Evolutionary conservation across 2,329 filamentous ascomycete genomes (phyloP), one percentile per base, ranked within the genome.

Genomic region (Incumbomyces delicatus): DNA sequence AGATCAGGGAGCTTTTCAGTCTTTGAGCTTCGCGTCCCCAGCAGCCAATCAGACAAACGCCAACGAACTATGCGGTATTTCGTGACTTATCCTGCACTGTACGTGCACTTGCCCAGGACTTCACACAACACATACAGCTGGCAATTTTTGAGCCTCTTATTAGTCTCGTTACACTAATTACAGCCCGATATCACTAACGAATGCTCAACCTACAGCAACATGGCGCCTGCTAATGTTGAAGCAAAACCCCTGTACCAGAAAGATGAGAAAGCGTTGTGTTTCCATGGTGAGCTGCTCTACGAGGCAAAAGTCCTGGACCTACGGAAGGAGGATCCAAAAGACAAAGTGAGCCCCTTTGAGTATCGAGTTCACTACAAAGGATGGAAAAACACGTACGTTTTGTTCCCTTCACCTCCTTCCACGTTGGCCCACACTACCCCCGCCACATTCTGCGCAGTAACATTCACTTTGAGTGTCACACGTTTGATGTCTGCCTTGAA

Each of bases 311-410:
- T 98, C 44, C 78, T 94, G 54, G 89, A 95, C 54, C 75, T 86
- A 29, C 80, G 76, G 57, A 69, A 72, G 64, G 73, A 75, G 60
- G 78, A 82, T 50, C 63, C 69, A 6, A 72, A 72, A 37, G 82
- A 83, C 60, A 82, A 85, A 66, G 81, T 80, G 63, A 83, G 82
- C 51, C 80, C 83, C 30, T 88, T 80, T 62, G 80, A 87, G 63
- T 98, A 94, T 71, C 85, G 86, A 61, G 85, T 98, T 46, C 92
- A 98, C 68, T 98, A 98, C 73, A 96, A 96, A 68, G 92, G 92
- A 61, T 98, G 92, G 92, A 98, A 98, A 74, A 89, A 90, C 66
- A 95, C 88, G 76, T 85, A 71, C 31, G 39, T 56, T 35, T 46
- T 52, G 48, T 29, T 27, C 52, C 52, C 48, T 44, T 38, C 29